Conservation (phyloP, 1,139 yeast genomes). For the Scheffersomyces lignicola region DNA sequence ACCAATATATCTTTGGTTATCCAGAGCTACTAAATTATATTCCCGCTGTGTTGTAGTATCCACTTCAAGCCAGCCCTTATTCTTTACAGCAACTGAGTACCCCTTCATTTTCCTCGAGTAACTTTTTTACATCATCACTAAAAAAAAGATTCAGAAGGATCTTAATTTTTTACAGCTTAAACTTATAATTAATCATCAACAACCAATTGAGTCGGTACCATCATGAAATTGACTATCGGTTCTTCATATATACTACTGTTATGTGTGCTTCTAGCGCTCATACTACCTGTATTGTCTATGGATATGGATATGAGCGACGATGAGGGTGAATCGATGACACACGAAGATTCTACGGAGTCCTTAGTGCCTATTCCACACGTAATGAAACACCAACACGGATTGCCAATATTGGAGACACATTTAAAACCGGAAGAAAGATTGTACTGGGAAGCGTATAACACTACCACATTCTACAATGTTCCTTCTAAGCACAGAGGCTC, state of each 20-base stretch:
- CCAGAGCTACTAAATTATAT: too few species aligned
- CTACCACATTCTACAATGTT: conserved; percentile 75
- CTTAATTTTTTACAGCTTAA: too few species aligned
- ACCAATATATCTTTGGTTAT: too few species aligned
- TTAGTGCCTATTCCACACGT: conserved; percentile 51
- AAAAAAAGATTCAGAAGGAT: too few species aligned
- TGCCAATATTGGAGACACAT: conserved; percentile 69
- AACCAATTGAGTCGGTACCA: too few species aligned
- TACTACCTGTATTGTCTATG: conserved; percentile 10
- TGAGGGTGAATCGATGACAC: conserved; percentile 5
- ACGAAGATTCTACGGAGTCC: conserved; percentile 6
- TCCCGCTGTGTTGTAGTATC: too few species aligned
- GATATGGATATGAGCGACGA: conserved; percentile 11
- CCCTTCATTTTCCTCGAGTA: too few species aligned
- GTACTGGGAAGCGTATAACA: conserved; percentile 78
- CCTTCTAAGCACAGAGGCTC: conserved; percentile 51
- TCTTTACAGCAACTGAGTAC: too few species aligned
- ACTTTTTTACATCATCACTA: too few species aligned
- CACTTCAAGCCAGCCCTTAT: too few species aligned
- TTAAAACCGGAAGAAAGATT: conserved; percentile 70
- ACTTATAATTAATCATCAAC: too few species aligned
- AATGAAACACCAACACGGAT: conserved; percentile 61
- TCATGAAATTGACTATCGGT: conserved; percentile 2
- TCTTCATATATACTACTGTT: conserved; percentile 8
- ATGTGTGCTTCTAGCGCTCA: conserved; percentile 6